A percentile compares a stretch with the other conserved stretches of the same genome.
These are phyloP conservation scores for Haplosporangium sp. DNA, from an alignment of 371 early-diverging fungal species.

Conservation along the genomic window DNA sequence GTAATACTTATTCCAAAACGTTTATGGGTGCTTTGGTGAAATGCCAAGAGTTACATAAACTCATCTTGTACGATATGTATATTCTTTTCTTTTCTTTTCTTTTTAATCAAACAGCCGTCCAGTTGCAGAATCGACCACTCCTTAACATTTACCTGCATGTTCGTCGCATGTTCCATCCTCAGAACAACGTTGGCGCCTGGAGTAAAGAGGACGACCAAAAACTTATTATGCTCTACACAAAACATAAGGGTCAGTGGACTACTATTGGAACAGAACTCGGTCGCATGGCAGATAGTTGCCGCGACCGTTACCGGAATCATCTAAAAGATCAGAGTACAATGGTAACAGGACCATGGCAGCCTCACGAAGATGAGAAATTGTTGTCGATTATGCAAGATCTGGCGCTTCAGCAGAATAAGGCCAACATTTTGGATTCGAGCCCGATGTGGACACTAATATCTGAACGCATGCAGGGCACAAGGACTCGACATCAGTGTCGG, in stretches of 20 bases:
- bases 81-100: no score
- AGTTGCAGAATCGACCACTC: constrained; percentile 42
- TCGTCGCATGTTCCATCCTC: constrained; percentile 56
- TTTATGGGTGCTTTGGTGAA: not conserved
- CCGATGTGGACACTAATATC: constrained; percentile 55
- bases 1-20: constrained; percentile 6
- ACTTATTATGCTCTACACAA: constrained; percentile 33
- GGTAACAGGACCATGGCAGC: constrained; percentile 50
- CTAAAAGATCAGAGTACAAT: constrained; percentile 52
- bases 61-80: no score
- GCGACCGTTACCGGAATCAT: constrained; percentile 52
- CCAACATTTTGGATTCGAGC: constrained; percentile 42
- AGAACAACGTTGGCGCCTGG: constrained; percentile 54
- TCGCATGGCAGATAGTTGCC: constrained; percentile 55
- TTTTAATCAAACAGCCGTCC: constrained; percentile 30
- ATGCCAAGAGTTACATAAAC: no score
- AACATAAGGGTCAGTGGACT: constrained; percentile 53
- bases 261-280: constrained; percentile 45
- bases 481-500: constrained; percentile 52
- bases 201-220: constrained; percentile 54
- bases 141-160: constrained; percentile 55
- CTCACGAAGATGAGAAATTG: constrained; percentile 45
- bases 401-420: constrained; percentile 45
- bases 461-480: constrained; percentile 47
- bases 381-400: constrained; percentile 51